A percentile compares a stretch with the other conserved stretches of the same genome.
Conservation (phyloP, 441 rosid genomes). For the Corymbia citriodora region DNA sequence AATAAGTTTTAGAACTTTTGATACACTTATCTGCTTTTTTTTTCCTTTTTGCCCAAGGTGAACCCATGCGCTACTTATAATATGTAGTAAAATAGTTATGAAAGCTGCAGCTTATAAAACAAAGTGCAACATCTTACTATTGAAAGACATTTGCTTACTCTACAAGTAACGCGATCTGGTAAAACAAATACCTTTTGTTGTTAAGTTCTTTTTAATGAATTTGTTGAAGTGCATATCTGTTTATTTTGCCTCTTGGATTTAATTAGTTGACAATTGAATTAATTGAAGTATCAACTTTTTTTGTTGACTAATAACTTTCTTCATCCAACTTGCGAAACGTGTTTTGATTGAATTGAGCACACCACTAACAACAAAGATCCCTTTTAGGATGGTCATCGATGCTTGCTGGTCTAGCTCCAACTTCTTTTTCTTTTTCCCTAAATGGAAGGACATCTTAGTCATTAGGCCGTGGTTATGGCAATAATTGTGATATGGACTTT, state of each 20-base stretch:
- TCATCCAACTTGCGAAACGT: fast-evolving
- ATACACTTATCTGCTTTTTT: too few relatives aligned
- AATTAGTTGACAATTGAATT: too few relatives aligned
- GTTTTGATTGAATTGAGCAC: neutral
- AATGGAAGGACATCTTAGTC: too few relatives aligned
- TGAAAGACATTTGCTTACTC: too few relatives aligned
- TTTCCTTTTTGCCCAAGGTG: too few relatives aligned
- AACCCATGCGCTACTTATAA: too few relatives aligned
- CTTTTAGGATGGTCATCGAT: fast-evolving
- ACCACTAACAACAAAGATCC: fast-evolving
- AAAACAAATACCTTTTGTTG: fast-evolving
- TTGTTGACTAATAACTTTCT: neutral
- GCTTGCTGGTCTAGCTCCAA: neutral
- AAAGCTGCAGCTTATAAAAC: too few relatives aligned
- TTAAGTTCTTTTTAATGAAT: fast-evolving
- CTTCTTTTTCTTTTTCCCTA: too few relatives aligned
- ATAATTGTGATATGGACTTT: neutral
- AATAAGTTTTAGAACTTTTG: fast-evolving
- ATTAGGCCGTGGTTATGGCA: too few relatives aligned
- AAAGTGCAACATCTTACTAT: too few relatives aligned
- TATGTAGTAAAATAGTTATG: too few relatives aligned
- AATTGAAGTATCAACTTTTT: neutral
- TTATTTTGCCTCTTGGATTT: fast-evolving
- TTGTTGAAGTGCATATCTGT: fast-evolving
- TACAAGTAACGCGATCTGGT: fast-evolving